Evolutionary conservation across 106 monocot genomes (phyloP), one percentile per base, ranked within the genome.

Genomic region (Phalaenopsis equestris): DNA sequence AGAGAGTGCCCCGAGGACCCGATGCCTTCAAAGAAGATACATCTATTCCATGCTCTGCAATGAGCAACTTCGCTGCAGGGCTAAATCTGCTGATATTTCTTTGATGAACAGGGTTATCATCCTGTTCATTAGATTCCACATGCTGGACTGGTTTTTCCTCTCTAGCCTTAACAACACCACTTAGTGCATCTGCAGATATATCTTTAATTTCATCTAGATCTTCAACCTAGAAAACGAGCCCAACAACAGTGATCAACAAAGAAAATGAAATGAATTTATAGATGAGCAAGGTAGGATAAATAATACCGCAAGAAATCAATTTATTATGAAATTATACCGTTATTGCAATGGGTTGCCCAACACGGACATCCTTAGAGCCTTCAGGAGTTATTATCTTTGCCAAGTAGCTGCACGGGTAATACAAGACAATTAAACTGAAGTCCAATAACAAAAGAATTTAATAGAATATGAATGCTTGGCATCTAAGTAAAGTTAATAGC

Each of bases 301-400:
- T 30, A 74, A 42, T 74, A 39, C 18, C 43, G 16, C 5, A 70
- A 19, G 17, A 74, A 42, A 74, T 74, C 18, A 43, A 74, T 74
- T 72, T 43, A 19, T 8, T 21, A 67, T 73, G 45, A 73, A n/a
- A 42, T 42, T 19, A 43, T 87, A 96, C 98, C 72, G 94, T 93
- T 58, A 98, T 86, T 81, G 92, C 92, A 88, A 98, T 98, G 70
- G 98, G 98, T 75, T 92, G 92, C 36, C 98, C 98, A 43, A 98
- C 98, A 84, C 78, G 89, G 47, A 98, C 92, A 84, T 98, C 98
- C 81, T 92, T 94, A 78, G 98, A 92, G 78, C 98, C 98, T 89
- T 98, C 98, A 56, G 90, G 92, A 74, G 91, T 86, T 88, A 98
- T 84, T 84, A 98, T 98, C 82, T 94, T 98, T 49, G 94, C 98